These are phyloP conservation scores for Metschnikowia hibisci DNA, from an alignment of 805 yeast species.

Conservation along the genomic window DNA sequence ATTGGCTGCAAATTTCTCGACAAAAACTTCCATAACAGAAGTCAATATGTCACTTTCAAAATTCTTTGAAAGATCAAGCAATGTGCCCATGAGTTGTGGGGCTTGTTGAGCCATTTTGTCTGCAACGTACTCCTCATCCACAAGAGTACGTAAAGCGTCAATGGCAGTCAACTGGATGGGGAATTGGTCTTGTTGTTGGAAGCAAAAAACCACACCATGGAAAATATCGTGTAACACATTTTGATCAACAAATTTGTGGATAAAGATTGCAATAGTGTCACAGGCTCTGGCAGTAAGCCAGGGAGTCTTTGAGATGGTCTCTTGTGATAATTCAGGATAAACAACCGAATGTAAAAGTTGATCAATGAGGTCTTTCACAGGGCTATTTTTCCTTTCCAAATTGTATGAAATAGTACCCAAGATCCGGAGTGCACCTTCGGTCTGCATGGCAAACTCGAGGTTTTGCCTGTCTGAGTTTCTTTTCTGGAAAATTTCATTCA, in stretches of 20 bases:
- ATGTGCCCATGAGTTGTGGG: conserved; percentile 42
- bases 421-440: conserved; percentile 41
- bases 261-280: conserved; percentile 41
- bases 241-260: conserved; percentile 31
- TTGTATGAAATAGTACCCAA: conserved; percentile 39
- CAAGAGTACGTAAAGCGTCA: conserved; percentile 48
- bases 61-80: conserved; percentile 42
- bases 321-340: conserved; percentile 37
- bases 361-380: conserved; percentile 39
- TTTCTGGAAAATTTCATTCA: conserved; percentile 33
- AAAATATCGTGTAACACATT: conserved; percentile 37
- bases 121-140: conserved; percentile 39
- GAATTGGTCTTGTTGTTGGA: conserved; percentile 40
- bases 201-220: conserved; percentile 38
- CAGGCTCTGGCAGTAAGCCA: conserved; percentile 46
- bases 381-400: conserved; percentile 33
- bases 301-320: conserved; percentile 29
- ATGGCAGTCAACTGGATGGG: conserved; percentile 51
- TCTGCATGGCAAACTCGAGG: conserved; percentile 29
- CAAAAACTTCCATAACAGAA: conserved; percentile 43
- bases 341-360: conserved; percentile 35
- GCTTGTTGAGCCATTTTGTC: conserved; percentile 40
- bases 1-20: conserved; percentile 39
- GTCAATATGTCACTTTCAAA: conserved; percentile 43
- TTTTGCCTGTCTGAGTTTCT: conserved; percentile 29